Evolutionary conservation across 2,329 filamentous ascomycete species (phyloP), one percentile per base, ranked within the genome.

Genomic region (Alternaria triticimaculans): DNA sequence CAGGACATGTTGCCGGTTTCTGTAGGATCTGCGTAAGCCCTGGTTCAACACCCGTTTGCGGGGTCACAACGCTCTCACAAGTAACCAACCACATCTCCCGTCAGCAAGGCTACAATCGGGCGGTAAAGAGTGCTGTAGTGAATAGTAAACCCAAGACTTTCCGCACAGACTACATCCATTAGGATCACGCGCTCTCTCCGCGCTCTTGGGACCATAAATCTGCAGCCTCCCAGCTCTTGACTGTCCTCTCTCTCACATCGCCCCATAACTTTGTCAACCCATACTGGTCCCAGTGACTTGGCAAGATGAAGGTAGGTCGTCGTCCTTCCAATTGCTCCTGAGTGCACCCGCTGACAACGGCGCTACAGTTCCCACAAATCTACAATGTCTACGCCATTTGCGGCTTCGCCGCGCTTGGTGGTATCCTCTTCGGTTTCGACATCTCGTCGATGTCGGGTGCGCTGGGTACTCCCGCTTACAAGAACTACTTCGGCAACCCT

Each of bases 321-420:
- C 21, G 28, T 10, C 11, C 6, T 21, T 10, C 45, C 28, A 21
- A 43, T 49, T 58, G 20, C 30, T 41, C 21, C 12, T 21, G 6
- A 44, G 6, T 37, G 30, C 23, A 21, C 43, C 15, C 23, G 44
- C 53, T 45, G 6, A 63, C 23, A n/a, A 25, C 15, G 20, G 6
- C 28, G 41, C 44, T 54, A 72, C 67, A 78, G 75, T 15, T 77
- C 76, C 71, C 79, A 76, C 65, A 88, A 28, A 75, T 80, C 67
- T 80, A 80, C 63, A 88, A 53, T 11, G 63, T 65, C 9, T 65
- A 65, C 43, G 63, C 63, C 30, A 67, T 89, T 66, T 90, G 87
- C 77, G 81, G 80, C 63, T 89, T 90, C 72, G 87, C 87, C 74
- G 86, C 87, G 72, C 87, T 90, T 66, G 88, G 79, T 37, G 79